Percentiles rank a stretch among this genome's conserved stretches.
Evolutionary conservation across 129 eudicot species (phyloP).

Genomic region (Lactuca sativa): DNA sequence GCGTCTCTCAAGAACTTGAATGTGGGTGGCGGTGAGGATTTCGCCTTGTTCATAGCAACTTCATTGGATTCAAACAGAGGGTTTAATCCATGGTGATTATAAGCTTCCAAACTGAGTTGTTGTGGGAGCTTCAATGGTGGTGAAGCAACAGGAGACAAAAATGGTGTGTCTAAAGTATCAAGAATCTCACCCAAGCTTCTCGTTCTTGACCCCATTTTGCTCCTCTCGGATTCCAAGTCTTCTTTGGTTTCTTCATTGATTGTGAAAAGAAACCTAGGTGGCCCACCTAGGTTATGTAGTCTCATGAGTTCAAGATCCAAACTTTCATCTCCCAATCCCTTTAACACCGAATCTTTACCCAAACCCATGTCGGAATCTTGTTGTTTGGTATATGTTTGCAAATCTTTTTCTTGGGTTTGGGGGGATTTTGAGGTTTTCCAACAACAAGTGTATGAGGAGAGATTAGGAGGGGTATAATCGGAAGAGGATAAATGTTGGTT

Average conservation of each 20-base stretch:
- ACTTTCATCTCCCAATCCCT: slow-evolving; percentile 60
- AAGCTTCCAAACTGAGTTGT: slow-evolving; percentile 34
- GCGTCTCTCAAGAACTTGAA: slow-evolving; percentile 96
- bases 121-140: slow-evolving; percentile 48
- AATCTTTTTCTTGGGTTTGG: slow-evolving; percentile 32
- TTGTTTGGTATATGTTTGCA: slow-evolving; percentile 35
- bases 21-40: slow-evolving; percentile 87
- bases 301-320: slow-evolving; percentile 84
- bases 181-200: slow-evolving; percentile 70
- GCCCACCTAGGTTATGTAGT: slow-evolving; percentile 87
- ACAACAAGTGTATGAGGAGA: slow-evolving; percentile 48
- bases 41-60: slow-evolving; percentile 45
- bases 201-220: slow-evolving; percentile 81
- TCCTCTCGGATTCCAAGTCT: slow-evolving; percentile 76
- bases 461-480: slow-evolving; percentile 21
- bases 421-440: slow-evolving; percentile 52
- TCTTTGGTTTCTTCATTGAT: slow-evolving; percentile 94
- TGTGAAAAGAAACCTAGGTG: slow-evolving; percentile 91
- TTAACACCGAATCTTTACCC: slow-evolving; percentile 39
- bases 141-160: slow-evolving; percentile 60
- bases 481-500: slow-evolving; percentile 38
- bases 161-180: slow-evolving; percentile 52
- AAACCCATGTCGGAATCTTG: slow-evolving; percentile 44
- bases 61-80: slow-evolving; percentile 68
- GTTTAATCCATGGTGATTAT: slow-evolving; percentile 42